Evolutionary conservation across 179 eudicot genomes (phyloP), one percentile per base, ranked within the genome.

Genomic region (Heliamphora pulchella): DNA sequence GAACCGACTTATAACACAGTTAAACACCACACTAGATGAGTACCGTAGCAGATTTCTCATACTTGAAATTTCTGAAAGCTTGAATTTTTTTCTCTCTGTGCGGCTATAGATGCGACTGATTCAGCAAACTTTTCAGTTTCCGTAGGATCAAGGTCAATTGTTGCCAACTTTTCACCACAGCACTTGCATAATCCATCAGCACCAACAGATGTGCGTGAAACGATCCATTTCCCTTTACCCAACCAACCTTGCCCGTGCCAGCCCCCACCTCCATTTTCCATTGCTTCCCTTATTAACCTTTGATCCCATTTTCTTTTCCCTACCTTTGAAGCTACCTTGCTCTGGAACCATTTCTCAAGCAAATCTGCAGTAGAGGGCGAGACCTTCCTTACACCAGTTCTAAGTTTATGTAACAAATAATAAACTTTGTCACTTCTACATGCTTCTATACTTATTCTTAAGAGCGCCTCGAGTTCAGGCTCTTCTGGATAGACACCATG

Each of bases 211-310:
- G 98, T 84, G 43, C 79, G 89, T 61, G 89, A 61, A 54, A 90
- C 86, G 1, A 54, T 82, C 98, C 98, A 94, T 82, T 90, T 92
- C 77, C 97, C 98, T 53, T 82, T 84, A 78, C 97, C 96, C 79
- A 94, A 84, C 97, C 97, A 94, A 8, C 98, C 98, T 57, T 88
- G 83, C 17, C 98, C 98, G 82, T 94, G 97, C 98, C 98, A 94
- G 53, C 98, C 98, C 76, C 98, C 98, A 75, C 98, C 98, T 51
- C 89, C 90, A 82, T 87, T 89, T 81, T 84, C 88, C 78, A 86
- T 85, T 63, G 86, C 89, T 82, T 84, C 79, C 39, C 80, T 71
- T 9, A 92, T 84, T 71, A 79, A 20, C 58, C 68, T 80, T 66
- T 76, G 78, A 80, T 91, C 93, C 96, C 94, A 93, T 80, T 88